Conservation (phyloP, 2,329 filamentous ascomycete species). For the Sporothrix phasma region DNA sequence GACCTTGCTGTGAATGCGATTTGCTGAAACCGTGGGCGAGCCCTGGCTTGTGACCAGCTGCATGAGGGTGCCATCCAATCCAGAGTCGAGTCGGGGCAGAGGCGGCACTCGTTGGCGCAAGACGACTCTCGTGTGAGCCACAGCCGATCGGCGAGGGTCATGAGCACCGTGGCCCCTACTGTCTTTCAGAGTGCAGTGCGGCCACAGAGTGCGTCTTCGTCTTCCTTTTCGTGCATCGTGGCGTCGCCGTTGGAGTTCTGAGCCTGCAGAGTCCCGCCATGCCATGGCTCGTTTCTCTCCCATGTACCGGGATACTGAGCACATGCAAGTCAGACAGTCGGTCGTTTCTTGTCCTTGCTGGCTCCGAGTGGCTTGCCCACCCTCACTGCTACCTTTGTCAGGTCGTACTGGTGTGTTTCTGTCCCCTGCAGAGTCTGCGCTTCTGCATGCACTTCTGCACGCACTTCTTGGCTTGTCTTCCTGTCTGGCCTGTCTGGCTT, state of each 20-base stretch:
- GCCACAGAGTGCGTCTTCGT: background rate
- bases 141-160: no score
- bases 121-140: no score
- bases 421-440: background rate
- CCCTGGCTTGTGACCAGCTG: background rate
- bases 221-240: background rate
- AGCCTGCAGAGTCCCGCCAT: background rate
- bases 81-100: no score
- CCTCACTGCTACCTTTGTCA: background rate
- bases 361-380: background rate
- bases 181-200: background rate
- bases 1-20: background rate
- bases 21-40: background rate
- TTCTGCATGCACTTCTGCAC: background rate
- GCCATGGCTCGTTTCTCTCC: no score
- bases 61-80: background rate
- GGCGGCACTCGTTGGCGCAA: no score
- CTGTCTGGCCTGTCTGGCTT: no score
- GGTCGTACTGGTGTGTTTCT: background rate
- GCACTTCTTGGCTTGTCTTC: background rate
- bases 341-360: slow-evolving; percentile 1
- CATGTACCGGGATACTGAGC: background rate
- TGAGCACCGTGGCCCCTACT: no score
- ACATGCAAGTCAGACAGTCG: background rate
- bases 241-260: background rate